Evolutionary conservation across 108 stramenopile species (phyloP), one percentile per base, ranked within the genome.

Genomic region (Skeletonema tropicum): DNA sequence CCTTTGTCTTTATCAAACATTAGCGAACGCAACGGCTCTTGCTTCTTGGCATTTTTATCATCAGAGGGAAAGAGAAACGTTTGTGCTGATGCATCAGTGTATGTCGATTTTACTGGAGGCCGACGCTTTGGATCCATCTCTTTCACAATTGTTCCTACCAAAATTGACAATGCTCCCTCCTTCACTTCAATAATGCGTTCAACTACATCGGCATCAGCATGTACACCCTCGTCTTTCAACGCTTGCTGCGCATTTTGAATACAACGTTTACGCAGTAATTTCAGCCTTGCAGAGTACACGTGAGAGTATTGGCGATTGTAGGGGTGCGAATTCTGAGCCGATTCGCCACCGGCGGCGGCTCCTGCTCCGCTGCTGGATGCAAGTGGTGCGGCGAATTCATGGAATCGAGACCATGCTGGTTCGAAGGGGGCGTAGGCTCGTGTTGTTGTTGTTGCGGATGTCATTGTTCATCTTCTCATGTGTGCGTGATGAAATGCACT

Each of bases 271-370:
- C 82, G 82, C 19, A 95, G 76, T 11, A 75, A 77, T 1, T 72
- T 39, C 45, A 95, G 66, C 10, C 94, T 89, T 10, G 88, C 77
- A 55, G 88, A 75, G 78, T 95, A 95, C 14, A 93, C 88, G 73
- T 92, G 92, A 6, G 91, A 86, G 76, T 93, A 95, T 72, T 95
- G 94, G 23, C 91, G 88, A 66, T 87, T 71, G 79, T 95, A 95
- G 10, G 86, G 88, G 71, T 88, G 77, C 17, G 48, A 49, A 26
- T 59, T 60, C 21, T 74, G 55, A 26, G 72, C 39, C 30, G 48
- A 35, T 67, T 41, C 64, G 0, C 64, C 35, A 8, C 69, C 25
- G 6, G 76, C 71, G 29, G 80, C 74, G 49, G 60, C 36, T 14
- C 80, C 80, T 35, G 63, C 74, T 3, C 80, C 70, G 1, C 59